Evolutionary conservation across 176 grass and related monocot species (phyloP).

Genomic region (Lolium rigidum): DNA sequence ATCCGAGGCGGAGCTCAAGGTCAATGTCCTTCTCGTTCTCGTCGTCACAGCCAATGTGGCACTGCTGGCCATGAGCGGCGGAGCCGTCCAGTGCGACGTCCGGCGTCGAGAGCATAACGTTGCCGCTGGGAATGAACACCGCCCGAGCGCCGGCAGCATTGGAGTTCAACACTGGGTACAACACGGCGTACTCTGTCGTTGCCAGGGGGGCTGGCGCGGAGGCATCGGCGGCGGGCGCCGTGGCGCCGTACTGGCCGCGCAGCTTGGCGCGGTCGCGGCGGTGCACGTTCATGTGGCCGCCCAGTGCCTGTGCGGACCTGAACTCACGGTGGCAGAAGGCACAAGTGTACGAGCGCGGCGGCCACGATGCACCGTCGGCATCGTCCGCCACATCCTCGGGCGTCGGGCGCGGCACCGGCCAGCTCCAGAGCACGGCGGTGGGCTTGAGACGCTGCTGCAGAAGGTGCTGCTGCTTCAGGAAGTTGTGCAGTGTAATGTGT

Average conservation of each 20-base stretch:
- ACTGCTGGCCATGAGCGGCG: slow-evolving; percentile 4
- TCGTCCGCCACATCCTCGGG: slow-evolving; percentile 25
- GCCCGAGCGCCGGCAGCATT: slow-evolving; percentile 35
- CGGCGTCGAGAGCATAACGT: slow-evolving; percentile 39
- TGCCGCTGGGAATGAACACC: slow-evolving; percentile 44
- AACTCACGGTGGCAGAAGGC: slow-evolving; percentile 68
- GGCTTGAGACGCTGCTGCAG: slow-evolving; percentile 50
- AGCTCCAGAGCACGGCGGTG: slow-evolving; percentile 53
- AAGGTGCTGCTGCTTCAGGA: slow-evolving; percentile 42
- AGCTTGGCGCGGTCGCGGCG: slow-evolving; percentile 69
- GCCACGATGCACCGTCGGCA: slow-evolving; percentile 47
- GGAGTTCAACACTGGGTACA: slow-evolving; percentile 59
- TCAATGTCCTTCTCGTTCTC: slow-evolving; percentile 52
- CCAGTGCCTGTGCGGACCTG: slow-evolving; percentile 64
- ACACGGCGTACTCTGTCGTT: slow-evolving; percentile 31
- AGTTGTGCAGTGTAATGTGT: slow-evolving; percentile 39
- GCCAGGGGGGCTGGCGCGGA: not conserved
- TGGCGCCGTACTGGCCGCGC: slow-evolving; percentile 32
- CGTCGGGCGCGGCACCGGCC: slow-evolving; percentile 29
- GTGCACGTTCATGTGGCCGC: slow-evolving; percentile 78
- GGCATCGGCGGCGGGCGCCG: not conserved
- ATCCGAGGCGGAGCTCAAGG: slow-evolving; percentile 68
- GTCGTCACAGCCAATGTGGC: slow-evolving; percentile 16
- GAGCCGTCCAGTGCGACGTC: not conserved
- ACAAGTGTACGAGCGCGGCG: slow-evolving; percentile 66